Conservation (phyloP, 257 asterid species). For the Solanum clarkiae region DNA sequence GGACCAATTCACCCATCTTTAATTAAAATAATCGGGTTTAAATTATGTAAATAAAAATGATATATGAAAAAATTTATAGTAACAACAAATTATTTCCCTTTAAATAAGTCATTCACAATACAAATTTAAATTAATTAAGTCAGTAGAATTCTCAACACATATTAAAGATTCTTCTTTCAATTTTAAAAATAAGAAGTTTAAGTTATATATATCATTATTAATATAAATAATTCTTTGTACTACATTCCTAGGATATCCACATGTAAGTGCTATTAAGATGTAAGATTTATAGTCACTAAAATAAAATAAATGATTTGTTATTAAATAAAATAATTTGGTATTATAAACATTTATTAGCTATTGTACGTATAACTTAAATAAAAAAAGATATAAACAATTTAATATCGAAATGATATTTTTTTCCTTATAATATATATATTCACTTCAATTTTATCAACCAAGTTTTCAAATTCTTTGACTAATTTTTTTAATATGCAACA, state of each 20-base stretch:
- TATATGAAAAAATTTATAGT: too few relatives aligned
- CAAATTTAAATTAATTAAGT: too few relatives aligned
- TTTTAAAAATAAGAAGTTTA: too few relatives aligned
- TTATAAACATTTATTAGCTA: too few relatives aligned
- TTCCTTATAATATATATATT: not conserved
- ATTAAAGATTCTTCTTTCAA: not conserved
- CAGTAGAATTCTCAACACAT: too few relatives aligned
- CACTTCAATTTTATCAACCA: not conserved
- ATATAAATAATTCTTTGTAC: too few relatives aligned
- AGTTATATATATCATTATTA: too few relatives aligned
- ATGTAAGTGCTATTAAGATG: not conserved
- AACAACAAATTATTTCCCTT: too few relatives aligned
- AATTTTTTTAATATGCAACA: not conserved
- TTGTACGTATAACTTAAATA: not conserved
- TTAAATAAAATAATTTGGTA: not conserved
- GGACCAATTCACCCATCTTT: not conserved
- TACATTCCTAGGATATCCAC: too few relatives aligned
- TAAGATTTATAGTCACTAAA: not conserved
- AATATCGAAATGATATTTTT: not conserved
- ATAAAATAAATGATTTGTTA: not conserved
- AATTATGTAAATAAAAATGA: not conserved
- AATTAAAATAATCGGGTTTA: not conserved
- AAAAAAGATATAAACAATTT: not conserved
- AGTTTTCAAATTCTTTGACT: not conserved
- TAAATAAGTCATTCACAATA: too few relatives aligned